These are phyloP conservation scores for Chytriomyces sp. DNA, from an alignment of 192 early-diverging fungal species.

Conservation along the genomic window DNA sequence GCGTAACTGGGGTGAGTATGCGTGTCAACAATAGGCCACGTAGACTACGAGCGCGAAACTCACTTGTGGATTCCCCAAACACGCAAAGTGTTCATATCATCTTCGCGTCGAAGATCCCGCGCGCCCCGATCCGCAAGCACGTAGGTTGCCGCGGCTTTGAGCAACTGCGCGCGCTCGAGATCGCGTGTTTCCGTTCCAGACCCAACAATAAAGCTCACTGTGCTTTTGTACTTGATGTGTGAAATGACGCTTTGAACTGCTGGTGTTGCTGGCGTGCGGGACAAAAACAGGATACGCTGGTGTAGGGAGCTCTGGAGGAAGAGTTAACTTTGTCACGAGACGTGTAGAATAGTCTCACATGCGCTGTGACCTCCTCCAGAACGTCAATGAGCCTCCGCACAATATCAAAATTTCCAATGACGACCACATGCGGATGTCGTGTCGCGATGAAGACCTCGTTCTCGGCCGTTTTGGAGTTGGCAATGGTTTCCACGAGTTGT, in stretches of 20 bases:
- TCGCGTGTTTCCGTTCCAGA: slow-evolving; percentile 38
- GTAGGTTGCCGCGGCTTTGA: slow-evolving; percentile 34
- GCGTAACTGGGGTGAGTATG: too few species aligned
- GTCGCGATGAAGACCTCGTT: slow-evolving; percentile 32
- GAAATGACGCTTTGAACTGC: slow-evolving; percentile 32
- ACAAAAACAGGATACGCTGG: slow-evolving; percentile 38
- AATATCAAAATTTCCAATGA: slow-evolving; percentile 37
- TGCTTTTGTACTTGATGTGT: slow-evolving; percentile 21
- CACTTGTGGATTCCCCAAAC: slow-evolving; percentile 69
- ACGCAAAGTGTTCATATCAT: slow-evolving; percentile 68
- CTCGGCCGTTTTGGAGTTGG: slow-evolving; percentile 11
- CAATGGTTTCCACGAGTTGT: slow-evolving; percentile 30
- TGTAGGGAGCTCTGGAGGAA: background rate
- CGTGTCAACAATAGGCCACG: too few species aligned
- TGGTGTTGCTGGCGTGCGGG: slow-evolving; percentile 19
- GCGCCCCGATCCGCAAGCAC: slow-evolving; percentile 52
- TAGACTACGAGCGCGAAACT: too few species aligned
- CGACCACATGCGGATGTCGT: slow-evolving; percentile 30
- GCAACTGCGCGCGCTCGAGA: slow-evolving; percentile 39
- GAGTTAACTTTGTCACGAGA: background rate
- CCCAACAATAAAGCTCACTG: slow-evolving; percentile 46
- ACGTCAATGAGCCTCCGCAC: slow-evolving; percentile 19
- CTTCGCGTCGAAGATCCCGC: slow-evolving; percentile 56
- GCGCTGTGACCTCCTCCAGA: slow-evolving; percentile 31
- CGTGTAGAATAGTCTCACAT: background rate